Conservation (phyloP, 768 basidiomycete genomes). For the Cystobasidium ongulense region DNA sequence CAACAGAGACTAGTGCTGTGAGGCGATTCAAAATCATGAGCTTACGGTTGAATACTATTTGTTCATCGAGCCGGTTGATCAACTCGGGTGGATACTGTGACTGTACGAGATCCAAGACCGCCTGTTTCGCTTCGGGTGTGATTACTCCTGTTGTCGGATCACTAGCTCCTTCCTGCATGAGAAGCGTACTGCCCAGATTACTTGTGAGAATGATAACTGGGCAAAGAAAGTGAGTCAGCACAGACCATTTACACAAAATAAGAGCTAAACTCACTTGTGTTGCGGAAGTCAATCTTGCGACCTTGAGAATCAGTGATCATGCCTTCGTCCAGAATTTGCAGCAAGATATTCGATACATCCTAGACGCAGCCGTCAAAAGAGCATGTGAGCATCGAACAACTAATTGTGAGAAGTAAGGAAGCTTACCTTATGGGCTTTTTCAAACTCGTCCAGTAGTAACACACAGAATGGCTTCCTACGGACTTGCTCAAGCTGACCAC, state of each 20-base stretch:
- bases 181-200: constrained; percentile 20
- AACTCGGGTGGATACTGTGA: constrained; percentile 20
- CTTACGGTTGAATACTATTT: constrained; percentile 20
- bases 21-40: background rate
- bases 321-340: constrained; percentile 50
- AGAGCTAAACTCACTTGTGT: constrained; percentile 37
- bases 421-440: constrained; percentile 46
- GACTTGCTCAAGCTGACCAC: constrained; percentile 33
- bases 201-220: constrained; percentile 39
- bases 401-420: too few species aligned
- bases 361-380: too few species aligned
- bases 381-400: too few species aligned
- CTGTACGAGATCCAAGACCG: constrained; percentile 46
- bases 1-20: background rate
- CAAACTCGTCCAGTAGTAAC: constrained; percentile 48
- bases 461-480: constrained; percentile 44
- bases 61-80: constrained; percentile 19
- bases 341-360: constrained; percentile 49
- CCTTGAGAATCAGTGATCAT: constrained; percentile 48
- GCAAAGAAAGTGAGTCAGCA: background rate
- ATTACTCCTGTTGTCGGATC: constrained; percentile 43
- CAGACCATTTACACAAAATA: background rate
- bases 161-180: constrained; percentile 24
- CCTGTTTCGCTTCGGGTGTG: constrained; percentile 39
- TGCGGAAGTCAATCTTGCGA: constrained; percentile 47